Base-by-base conservation (phyloP, 805 yeast genomes). In the Henningerozyma blattae region DNA sequence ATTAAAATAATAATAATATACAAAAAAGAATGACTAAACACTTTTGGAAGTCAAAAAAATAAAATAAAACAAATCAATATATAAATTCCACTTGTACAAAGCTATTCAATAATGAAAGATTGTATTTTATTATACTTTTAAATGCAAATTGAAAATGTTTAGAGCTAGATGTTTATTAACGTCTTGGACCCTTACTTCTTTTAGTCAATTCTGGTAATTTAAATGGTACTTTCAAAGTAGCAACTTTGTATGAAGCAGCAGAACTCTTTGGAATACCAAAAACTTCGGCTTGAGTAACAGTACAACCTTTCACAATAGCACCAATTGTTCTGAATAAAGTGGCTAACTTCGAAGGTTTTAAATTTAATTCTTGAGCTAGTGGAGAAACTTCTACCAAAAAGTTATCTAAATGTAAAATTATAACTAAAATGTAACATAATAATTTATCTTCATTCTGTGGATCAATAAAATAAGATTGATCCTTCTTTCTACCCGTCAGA, bases 361-460 rank as follows among this genome's bases (percentile, higher is more conserved):
- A 56, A 32, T 84, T 76, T 38, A 91, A 64, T 54, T 87, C 96
- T 42, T 77, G 75, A 2, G 95, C 89, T 43, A 89, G 60, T 15
- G 94, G 93, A 3, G 82, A 68, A 27, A 86, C 59, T 46, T 82
- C 91, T 15, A 84, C 72, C 42, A 70, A 63, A 60, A 74, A 89
- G 39, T 72, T 75, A 54, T 84, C 84, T 36, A 87, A 65, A 54
- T 79, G 89, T 51, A 91, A 62, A 27, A 81, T 66, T 27, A 80
- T 59, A 5, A 79, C 81, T 40, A 91, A 62, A 31, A 86, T 64
- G 58, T 74, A 79, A 58, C 95, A 81, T 44, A 91, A 63, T 32
- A 91, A 64, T 59, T 80, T 85, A 59, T 85, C 95, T 56, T 85
- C 95, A 50, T 75, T 72, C 47, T 73, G 78, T 27, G 97, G 95